Evolutionary conservation across 495 filamentous ascomycete species (phyloP), one percentile per base, ranked within the genome.

Genomic region (Hypoxylon lenormandii): DNA sequence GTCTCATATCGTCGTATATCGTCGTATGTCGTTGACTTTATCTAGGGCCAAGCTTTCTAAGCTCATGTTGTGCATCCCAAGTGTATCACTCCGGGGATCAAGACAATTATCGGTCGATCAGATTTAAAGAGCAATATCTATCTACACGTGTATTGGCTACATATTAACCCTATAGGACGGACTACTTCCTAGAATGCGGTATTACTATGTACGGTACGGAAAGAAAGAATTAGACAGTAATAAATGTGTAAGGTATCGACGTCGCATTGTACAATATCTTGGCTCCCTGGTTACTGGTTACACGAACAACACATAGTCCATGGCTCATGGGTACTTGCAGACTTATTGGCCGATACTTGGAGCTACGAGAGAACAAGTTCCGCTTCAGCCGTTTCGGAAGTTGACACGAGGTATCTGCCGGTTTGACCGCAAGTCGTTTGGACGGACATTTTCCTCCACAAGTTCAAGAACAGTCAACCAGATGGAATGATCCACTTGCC

Each of bases 371-470:
- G 37, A 18, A 56, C 12, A 43, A 53, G 26, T 47, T 45, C 66
- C 48, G 37, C 54, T 22, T 8, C 42, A 33, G 48, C 38, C 15
- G 55, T 61, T 61, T 65, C 56, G 46, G 38, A 65, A 61, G 67
- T 70, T 28, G 18, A 65, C 0, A 23, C 5, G 16, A 64, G 13
- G 67, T 70, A 70, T 42, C 61, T 61, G 50, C 55, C 58, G 45
- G 51, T 61, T 60, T 67, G 69, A 72, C 63, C 69, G 62, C 64
- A 72, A 67, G 69, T 72, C 63, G 21, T 15, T 60, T 48, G 5
- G 19, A 62, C 68, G 68, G 68, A 71, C 63, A 52, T 40, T 72
- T 64, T 67, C 38, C 63, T 64, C 69, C 68, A 62, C 62, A 50
- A 37, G 37, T n/a, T n/a, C n/a, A n/a, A n/a, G n/a, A n/a, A n/a